Evolutionary conservation across 2,329 filamentous ascomycete genomes (phyloP).

Genomic region (Penicillium rolfsii): DNA sequence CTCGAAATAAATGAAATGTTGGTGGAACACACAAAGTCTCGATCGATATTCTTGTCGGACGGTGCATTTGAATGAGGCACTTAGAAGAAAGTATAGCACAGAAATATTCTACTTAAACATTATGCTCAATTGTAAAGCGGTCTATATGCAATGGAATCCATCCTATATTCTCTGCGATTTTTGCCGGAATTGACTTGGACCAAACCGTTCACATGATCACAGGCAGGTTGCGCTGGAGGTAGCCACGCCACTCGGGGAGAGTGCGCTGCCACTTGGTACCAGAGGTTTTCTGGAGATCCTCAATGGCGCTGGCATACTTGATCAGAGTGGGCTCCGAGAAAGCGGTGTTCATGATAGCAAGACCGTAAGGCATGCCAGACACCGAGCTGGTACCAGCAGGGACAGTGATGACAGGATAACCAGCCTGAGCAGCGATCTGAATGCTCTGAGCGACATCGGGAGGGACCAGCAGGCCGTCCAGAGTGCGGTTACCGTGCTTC

Average conservation of each 20-base stretch:
- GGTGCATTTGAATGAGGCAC: too few relatives aligned
- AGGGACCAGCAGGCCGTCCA: constrained; percentile 70
- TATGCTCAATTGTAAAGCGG: constrained; percentile 13
- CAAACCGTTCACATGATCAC: constrained; percentile 32
- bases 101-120: constrained; percentile 12
- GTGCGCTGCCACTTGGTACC: constrained; percentile 53
- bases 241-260: constrained; percentile 58
- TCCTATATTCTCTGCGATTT: background rate
- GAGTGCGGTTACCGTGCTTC: constrained; percentile 44
- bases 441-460: constrained; percentile 69
- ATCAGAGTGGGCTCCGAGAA: constrained; percentile 63
- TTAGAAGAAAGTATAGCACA: too few relatives aligned
- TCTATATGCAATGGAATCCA: constrained; percentile 5
- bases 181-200: background rate
- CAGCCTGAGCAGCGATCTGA: constrained; percentile 73
- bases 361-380: constrained; percentile 64
- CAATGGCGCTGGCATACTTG: constrained; percentile 65
- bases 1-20: too few relatives aligned
- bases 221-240: constrained; percentile 46
- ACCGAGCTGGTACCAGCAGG: constrained; percentile 61
- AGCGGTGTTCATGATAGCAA: constrained; percentile 64
- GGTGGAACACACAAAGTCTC: too few relatives aligned
- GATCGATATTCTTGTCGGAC: too few relatives aligned
- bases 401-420: constrained; percentile 72
- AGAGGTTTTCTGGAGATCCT: constrained; percentile 57